Evolutionary conservation across 192 early-diverging fungal genomes (phyloP).

Genomic region (Mortierella antarctica): DNA sequence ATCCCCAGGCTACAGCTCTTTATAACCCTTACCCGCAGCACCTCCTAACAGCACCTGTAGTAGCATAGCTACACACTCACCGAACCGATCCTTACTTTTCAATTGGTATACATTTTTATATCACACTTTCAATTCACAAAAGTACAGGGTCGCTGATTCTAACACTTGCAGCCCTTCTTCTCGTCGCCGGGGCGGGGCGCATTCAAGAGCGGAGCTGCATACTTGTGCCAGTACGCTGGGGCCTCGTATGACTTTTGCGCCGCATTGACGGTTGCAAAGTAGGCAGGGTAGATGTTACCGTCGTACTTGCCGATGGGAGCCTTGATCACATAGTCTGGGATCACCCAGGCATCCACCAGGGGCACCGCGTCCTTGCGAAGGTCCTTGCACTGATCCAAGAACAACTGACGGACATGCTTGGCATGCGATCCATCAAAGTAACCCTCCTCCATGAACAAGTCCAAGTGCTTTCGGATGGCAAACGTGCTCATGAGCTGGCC

Average conservation of each 20-base stretch:
- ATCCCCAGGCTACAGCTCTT: no score
- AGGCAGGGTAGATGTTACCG: slow-evolving; percentile 66
- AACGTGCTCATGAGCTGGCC: slow-evolving; percentile 58
- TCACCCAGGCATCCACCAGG: slow-evolving; percentile 64
- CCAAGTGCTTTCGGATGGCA: slow-evolving; percentile 53
- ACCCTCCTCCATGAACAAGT: slow-evolving; percentile 60
- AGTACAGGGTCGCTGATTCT: background rate
- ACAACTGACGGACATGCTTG: slow-evolving; percentile 50
- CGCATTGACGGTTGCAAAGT: slow-evolving; percentile 46
- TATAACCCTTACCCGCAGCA: no score
- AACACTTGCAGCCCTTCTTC: slow-evolving; percentile 42
- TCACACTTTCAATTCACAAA: no score
- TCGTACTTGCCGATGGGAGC: slow-evolving; percentile 69
- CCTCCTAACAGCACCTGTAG: no score
- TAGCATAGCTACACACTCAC: no score
- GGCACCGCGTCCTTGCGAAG: slow-evolving; percentile 63
- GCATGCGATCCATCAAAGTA: slow-evolving; percentile 60
- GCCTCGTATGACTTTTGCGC: slow-evolving; percentile 47
- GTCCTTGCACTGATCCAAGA: slow-evolving; percentile 56
- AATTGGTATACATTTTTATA: no score
- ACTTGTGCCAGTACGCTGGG: slow-evolving; percentile 53
- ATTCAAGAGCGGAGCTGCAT: slow-evolving; percentile 43
- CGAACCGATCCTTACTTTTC: no score
- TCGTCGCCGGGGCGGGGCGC: slow-evolving; percentile 47
- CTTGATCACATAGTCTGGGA: slow-evolving; percentile 67